Conservation (phyloP, 768 basidiomycete genomes). For the Rubroboletus pulcherrimus region DNA sequence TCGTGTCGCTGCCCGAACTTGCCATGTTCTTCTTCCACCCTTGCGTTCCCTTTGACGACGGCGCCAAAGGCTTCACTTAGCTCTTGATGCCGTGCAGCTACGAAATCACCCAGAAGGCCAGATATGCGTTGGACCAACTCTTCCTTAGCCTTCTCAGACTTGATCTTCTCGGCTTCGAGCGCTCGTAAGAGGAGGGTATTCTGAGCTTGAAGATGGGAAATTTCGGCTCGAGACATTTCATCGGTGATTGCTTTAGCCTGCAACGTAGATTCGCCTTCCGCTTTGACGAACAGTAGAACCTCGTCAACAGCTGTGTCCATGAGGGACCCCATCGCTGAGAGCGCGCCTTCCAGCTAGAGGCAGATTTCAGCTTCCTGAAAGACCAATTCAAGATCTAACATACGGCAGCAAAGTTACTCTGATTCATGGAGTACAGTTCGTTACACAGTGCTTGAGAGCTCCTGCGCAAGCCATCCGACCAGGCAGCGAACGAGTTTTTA, state of each 20-base stretch:
- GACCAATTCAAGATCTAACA: slow-evolving; percentile 13
- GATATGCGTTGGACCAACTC: slow-evolving; percentile 76
- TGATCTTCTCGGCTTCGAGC: slow-evolving; percentile 62
- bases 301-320: slow-evolving; percentile 60
- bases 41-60: slow-evolving; percentile 53
- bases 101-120: slow-evolving; percentile 65
- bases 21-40: slow-evolving; percentile 49
- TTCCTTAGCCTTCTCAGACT: slow-evolving; percentile 64
- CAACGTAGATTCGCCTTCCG: slow-evolving; percentile 48
- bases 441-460: slow-evolving; percentile 46
- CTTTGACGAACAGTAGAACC: slow-evolving; percentile 51
- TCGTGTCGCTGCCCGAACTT: slow-evolving; percentile 49
- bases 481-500: slow-evolving; percentile 48
- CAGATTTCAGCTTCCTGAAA: slow-evolving; percentile 3
- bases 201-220: slow-evolving; percentile 62
- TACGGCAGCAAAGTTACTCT: slow-evolving; percentile 45
- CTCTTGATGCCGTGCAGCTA: slow-evolving; percentile 61
- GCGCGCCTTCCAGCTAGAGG: slow-evolving; percentile 49
- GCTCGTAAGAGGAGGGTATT: slow-evolving; percentile 60
- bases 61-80: slow-evolving; percentile 54
- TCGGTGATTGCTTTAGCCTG: slow-evolving; percentile 49
- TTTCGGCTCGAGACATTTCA: slow-evolving; percentile 48
- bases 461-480: slow-evolving; percentile 51
- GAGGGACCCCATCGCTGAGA: slow-evolving; percentile 55
- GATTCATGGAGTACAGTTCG: slow-evolving; percentile 42